A percentile compares a stretch with the other conserved stretches of the same genome.
phyloP scores from a whole-genome alignment of 345 rosid genomes.

The Eucalyptus sp. region DNA sequence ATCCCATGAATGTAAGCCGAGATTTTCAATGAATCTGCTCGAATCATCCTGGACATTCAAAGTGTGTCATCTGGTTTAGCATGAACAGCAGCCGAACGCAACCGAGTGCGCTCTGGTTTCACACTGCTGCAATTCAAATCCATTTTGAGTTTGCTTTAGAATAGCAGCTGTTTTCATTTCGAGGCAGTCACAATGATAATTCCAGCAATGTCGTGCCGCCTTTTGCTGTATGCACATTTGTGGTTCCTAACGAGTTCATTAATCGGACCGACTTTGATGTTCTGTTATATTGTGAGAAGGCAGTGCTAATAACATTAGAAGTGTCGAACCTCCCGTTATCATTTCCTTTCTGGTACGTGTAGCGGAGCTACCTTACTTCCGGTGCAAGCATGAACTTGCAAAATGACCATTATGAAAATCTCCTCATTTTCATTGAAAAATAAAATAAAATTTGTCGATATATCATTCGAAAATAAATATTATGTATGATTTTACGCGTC shows the following conservation, averaged over 20 bases:
- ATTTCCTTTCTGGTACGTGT: background rate
- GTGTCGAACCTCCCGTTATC: background rate
- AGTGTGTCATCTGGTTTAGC: background rate
- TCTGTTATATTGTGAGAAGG: background rate
- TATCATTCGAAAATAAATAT: background rate
- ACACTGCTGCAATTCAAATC: background rate
- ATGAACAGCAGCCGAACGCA: background rate
- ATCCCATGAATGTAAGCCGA: background rate
- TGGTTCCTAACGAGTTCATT: background rate
- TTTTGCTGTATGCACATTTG: background rate
- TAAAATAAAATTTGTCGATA: background rate
- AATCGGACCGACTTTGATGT: background rate
- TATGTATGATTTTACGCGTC: background rate
- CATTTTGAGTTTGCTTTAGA: background rate
- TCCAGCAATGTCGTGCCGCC: background rate
- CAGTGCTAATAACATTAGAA: background rate
- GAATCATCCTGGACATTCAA: background rate
- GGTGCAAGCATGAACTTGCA: background rate
- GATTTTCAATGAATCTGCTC: background rate
- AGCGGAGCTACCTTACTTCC: background rate
- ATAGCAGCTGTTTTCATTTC: background rate
- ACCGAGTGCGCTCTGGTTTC: background rate
- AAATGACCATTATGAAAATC: background rate
- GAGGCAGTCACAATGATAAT: background rate
- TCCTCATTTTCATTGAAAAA: background rate